Conservation (phyloP, 345 rosid species). For the Sonneratia alba region DNA sequence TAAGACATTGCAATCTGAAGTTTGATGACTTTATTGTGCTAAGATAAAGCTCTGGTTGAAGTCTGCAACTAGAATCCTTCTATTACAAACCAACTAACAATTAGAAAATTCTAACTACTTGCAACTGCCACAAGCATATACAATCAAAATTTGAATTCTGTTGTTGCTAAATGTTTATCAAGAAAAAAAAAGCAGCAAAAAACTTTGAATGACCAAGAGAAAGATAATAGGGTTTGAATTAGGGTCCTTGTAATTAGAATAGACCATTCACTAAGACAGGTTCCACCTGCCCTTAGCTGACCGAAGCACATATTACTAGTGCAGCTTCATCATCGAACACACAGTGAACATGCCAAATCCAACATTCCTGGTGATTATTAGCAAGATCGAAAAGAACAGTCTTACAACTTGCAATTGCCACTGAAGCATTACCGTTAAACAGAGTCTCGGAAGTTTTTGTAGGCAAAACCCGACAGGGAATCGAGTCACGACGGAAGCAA, state of each 20-base stretch:
- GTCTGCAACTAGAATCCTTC: not conserved
- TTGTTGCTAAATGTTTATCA: not conserved
- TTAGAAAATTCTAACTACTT: not conserved
- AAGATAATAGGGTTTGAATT: not conserved
- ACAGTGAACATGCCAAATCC: not conserved
- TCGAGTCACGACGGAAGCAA: slow-evolving; percentile 35
- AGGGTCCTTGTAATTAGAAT: not conserved
- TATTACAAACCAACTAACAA: not conserved
- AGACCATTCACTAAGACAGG: too few species aligned
- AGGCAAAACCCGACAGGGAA: slow-evolving; percentile 42
- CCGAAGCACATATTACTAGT: not conserved
- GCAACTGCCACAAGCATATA: not conserved
- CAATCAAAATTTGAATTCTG: not conserved
- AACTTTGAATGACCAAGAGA: not conserved
- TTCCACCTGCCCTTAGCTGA: not conserved
- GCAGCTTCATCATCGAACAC: not conserved
- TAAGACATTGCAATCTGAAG: not conserved
- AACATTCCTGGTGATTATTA: not conserved
- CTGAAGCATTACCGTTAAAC: slow-evolving; percentile 36
- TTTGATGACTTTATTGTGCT: not conserved
- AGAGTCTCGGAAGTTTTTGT: slow-evolving; percentile 50
- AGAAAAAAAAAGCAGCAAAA: too few species aligned
- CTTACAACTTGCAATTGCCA: not conserved
- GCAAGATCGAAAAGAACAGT: not conserved
- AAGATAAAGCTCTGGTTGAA: too few species aligned